Evolutionary conservation across 176 grass and related monocot genomes (phyloP), one percentile per base, ranked within the genome.

Genomic region (Eleusine indica): DNA sequence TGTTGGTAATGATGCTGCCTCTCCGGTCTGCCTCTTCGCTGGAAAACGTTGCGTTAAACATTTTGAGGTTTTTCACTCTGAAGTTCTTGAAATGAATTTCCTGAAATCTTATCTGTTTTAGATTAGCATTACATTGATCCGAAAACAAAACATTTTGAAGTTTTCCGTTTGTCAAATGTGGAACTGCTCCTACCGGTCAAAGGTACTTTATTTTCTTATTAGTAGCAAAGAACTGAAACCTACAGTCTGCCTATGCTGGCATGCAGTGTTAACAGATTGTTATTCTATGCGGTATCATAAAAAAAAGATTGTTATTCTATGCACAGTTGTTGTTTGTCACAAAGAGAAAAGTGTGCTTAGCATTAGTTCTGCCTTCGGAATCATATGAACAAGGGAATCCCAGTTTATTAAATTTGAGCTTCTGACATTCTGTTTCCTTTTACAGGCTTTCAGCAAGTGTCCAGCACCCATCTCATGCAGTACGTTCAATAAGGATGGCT

Each of bases 401-500:
- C 35, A 46, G 6, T 56, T 2, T 41, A 37, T 76, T 85, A 46
- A 81, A 67, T 9, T 41, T 86, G 32, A 67, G 41, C 80, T 19
- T 82, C 68, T 90, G 4, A 78, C 58, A n/a, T 74, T 15, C 22
- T 54, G 8, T 73, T 88, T 85, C 70, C 18, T 86, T 86, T 76
- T 86, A 58, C 81, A 97, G 90, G 92, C 84, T 86, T 94, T 94
- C 82, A 68, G 38, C 28, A 97, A 89, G 88, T 94, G 95, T 53
- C 88, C 90, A 56, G 70, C 74, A 84, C 90, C 95, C 79, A 91
- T 97, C 66, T 91, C 95, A 28, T 97, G 92, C 92, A 91, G 92
- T 80, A 70, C 92, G 70, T 97, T 94, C 88, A 97, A 94, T 88
- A 88, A 92, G 66, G 95, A 97, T 73, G 95, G 95, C 46, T 94